These are phyloP conservation scores for Picochlorum sp. DNA, from an alignment of 139 green algal genomes.

Conservation along the genomic window DNA sequence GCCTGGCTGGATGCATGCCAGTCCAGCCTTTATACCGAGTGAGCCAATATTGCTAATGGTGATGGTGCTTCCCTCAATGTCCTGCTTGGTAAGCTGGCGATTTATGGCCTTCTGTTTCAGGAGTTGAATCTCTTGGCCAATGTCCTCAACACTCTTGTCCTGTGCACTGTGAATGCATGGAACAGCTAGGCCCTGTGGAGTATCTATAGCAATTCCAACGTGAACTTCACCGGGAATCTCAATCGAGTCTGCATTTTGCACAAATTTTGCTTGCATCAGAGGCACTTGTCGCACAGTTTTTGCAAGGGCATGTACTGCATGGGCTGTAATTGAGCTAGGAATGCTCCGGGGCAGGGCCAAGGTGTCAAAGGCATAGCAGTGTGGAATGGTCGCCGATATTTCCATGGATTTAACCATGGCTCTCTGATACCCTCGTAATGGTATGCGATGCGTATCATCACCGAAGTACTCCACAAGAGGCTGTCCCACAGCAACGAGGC, in stretches of 20 bases:
- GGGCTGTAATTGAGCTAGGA: background rate
- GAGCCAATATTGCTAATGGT: conserved; percentile 85
- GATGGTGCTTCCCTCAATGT: conserved; percentile 68
- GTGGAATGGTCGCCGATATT: conserved; percentile 48
- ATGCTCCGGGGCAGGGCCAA: conserved; percentile 20
- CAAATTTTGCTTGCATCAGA: conserved; percentile 60
- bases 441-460: conserved; percentile 14
- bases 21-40: conserved; percentile 75
- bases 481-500: conserved; percentile 69
- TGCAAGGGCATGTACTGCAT: conserved; percentile 70
- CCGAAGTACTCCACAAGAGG: conserved; percentile 57
- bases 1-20: conserved; percentile 61
- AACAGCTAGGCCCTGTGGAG: conserved; percentile 71
- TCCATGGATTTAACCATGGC: conserved; percentile 76
- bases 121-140: conserved; percentile 55
- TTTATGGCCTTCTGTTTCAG: conserved; percentile 59
- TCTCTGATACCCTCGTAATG: conserved; percentile 50
- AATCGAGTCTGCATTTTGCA: background rate
- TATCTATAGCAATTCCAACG: conserved; percentile 85
- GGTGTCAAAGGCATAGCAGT: conserved; percentile 84
- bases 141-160: conserved; percentile 37
- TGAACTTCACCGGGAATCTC: conserved; percentile 61
- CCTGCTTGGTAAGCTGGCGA: conserved; percentile 45
- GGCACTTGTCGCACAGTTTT: conserved; percentile 56
- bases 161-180: conserved; percentile 70